phyloP scores from a whole-genome alignment of 202 grass and related monocot species.

The Setaria italica region DNA sequence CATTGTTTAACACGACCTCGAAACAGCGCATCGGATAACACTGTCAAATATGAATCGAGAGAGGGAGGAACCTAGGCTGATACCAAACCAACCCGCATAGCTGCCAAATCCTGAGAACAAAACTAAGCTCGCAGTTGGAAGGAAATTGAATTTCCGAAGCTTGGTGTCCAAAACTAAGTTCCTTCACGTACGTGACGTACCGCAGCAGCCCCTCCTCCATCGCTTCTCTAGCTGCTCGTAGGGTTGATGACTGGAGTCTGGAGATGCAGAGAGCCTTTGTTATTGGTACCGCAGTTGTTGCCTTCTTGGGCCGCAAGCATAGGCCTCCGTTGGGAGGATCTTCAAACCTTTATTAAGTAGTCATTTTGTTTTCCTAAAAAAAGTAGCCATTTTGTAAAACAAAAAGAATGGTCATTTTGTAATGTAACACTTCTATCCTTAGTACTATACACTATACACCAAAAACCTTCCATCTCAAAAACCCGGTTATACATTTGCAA shows the following conservation, averaged over 20 bases:
- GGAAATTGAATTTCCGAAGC: neutral
- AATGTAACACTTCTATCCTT: neutral
- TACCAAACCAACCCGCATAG: neutral
- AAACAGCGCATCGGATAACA: neutral
- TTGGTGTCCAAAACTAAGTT: neutral
- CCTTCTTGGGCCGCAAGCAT: neutral
- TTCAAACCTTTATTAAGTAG: too few species aligned
- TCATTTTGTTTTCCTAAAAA: too few species aligned
- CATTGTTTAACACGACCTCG: neutral
- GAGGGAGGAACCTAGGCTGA: neutral
- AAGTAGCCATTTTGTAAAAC: too few species aligned
- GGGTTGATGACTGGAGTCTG: neutral
- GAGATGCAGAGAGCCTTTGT: too few species aligned
- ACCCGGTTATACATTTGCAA: neutral
- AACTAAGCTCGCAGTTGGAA: neutral
- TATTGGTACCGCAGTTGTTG: neutral
- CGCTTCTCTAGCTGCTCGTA: neutral
- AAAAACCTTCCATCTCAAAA: neutral
- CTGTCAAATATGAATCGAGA: slow-evolving; percentile 1
- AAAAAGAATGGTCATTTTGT: too few species aligned
- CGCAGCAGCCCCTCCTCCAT: neutral
- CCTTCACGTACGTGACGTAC: too few species aligned
- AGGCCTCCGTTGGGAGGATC: too few species aligned
- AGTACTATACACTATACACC: neutral
- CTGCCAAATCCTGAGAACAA: neutral